Base-by-base conservation (phyloP, 106 monocot genomes). In the Dendrobium chrysotoxum region DNA sequence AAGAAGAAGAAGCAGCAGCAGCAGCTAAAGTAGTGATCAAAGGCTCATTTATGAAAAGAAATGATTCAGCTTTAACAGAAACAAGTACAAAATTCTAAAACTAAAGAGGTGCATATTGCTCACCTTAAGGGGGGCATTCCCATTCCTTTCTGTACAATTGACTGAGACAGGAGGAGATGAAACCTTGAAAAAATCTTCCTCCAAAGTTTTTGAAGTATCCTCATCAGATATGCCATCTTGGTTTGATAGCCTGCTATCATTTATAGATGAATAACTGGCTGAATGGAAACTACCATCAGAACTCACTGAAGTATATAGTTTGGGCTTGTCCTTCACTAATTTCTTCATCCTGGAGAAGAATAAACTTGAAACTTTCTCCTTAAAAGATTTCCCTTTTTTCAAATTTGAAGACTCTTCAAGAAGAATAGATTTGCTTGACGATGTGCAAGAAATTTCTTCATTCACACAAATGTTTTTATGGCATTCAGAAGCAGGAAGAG, bases 311-410 rank as follows among this genome's bases (percentile, higher is more conserved):
- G 50, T 16, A 47, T 80, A 77, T 70, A 78, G 58, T 75, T 28
- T 31, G 73, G 53, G 31, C 82, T 80, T 91, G 10, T 83, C 88
- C 87, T 54, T 88, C 35, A n/a, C 75, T 4, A 79, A 44, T 75
- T 90, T 92, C 75, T 86, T 97, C 82, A 47, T 89, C 76, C 70
- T 90, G 18, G 88, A 86, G 55, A 86, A 92, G 78, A 96, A 88
- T 50, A 96, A 85, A 80, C 81, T 88, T 46, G 91, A 93, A 44
- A 96, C 85, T 79, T 87, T 96, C 42, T 87, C 89, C 79, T 85
- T 97, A 28, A 97, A 89, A 57, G 73, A 84, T 76, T 86, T 97
- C 53, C 79, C 82, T 53, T 81, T 82, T 53, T 92, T 93, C 10
- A 82, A 39, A 61, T 89, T 85, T 72, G 79, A 45, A 40, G 55